Evolutionary conservation across 1,284 basidiomycete genomes (phyloP), one percentile per base, ranked within the genome.

Genomic region (Jaminaea rosea): DNA sequence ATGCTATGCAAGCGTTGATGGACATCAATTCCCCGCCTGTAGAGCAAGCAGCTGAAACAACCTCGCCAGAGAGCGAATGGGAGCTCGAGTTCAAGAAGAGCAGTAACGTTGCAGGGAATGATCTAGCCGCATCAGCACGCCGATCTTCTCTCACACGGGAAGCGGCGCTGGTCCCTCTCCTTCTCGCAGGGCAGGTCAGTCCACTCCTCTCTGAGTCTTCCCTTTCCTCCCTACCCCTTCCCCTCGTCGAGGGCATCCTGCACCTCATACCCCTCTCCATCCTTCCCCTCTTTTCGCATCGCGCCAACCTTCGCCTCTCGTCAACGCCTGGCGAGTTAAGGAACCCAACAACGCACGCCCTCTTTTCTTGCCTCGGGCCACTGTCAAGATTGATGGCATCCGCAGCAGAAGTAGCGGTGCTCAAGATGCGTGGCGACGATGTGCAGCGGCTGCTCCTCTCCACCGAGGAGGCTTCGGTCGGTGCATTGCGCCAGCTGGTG

Each of bases 311-410:
- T 24, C 3, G 2, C 39, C 23, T 3, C 39, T 11, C 44, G n/a
- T n/a, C n/a, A n/a, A n/a, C n/a, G n/a, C n/a, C n/a, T n/a, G n/a
- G n/a, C n/a, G n/a, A n/a, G n/a, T n/a, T 58, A 6, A 21, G 46
- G 23, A 52, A 46, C 7, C 49, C 56, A 28, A 60, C 59, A 1
- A 39, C 17, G 13, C 28, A 48, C 23, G 44, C 50, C 26, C 61
- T 71, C 9, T 67, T 60, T 46, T 44, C 59, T 5, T 56, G 61
- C 5, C 50, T 67, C 1, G 68, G 68, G 8, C 68, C 68, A 4
- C 55, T 71, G 6, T 63, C 66, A n/a, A 61, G 67, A 26, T 56
- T 71, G 26, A 49, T 69, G 23, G 61, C 64, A 3, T 39, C 50
- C 19, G 19, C 15, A 3, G 39, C 39, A 42, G 39, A 42, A 23